Conservation (phyloP, 2,329 filamentous ascomycete species). For the Fusarium sp. region DNA sequence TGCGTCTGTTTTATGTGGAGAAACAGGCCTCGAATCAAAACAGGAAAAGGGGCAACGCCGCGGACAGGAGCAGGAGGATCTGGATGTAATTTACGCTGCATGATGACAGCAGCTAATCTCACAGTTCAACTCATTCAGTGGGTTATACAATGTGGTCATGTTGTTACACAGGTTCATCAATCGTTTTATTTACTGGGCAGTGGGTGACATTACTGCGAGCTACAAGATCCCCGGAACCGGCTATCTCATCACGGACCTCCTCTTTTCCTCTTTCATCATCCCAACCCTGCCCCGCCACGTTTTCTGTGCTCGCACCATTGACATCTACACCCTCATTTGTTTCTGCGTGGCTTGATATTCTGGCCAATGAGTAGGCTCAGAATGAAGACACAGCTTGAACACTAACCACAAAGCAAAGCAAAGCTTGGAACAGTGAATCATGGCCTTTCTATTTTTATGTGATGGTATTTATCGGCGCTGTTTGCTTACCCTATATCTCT, state of each 20-base stretch:
- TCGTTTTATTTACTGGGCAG: neutral
- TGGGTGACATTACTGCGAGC: neutral
- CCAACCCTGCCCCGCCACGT: slow-evolving; percentile 45
- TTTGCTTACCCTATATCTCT: neutral
- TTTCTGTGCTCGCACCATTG: slow-evolving; percentile 33
- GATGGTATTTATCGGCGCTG: neutral
- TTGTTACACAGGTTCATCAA: slow-evolving; percentile 7
- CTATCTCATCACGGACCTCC: slow-evolving; percentile 36
- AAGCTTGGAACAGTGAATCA: neutral
- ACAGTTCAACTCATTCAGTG: neutral
- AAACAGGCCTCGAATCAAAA: slow-evolving; percentile 13
- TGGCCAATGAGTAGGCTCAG: neutral
- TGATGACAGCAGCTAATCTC: neutral
- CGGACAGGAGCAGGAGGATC: slow-evolving; percentile 5
- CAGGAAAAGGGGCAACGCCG: slow-evolving; percentile 22
- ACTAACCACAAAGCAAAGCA: no score
- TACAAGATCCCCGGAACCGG: slow-evolving; percentile 23
- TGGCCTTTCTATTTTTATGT: neutral
- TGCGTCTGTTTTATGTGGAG: slow-evolving; percentile 17
- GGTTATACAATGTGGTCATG: neutral
- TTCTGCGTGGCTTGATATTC: slow-evolving; percentile 9
- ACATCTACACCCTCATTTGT: neutral
- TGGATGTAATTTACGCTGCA: slow-evolving; percentile 19
- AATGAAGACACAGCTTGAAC: neutral
- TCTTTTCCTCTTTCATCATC: slow-evolving; percentile 26